Evolutionary conservation across 768 basidiomycete genomes (phyloP), one percentile per base, ranked within the genome.

Genomic region (Boletus pseudopeckii): DNA sequence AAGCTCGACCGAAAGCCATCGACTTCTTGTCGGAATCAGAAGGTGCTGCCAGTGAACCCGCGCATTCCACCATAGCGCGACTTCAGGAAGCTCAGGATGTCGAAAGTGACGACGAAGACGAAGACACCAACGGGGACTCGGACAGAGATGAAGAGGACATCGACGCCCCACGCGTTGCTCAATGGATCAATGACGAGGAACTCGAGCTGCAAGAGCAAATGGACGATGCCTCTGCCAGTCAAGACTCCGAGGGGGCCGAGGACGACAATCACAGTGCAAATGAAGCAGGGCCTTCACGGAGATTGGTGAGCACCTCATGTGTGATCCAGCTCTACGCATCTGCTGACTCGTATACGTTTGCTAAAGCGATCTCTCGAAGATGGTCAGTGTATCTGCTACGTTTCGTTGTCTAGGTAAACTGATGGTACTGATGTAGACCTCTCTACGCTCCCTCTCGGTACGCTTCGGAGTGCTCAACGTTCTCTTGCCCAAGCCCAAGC

Each of bases 391-490:
- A 18, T n/a, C 22, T 30, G 5, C 32, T 22, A 18, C 37, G 34
- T 43, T 28, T 36, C 39, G 4, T n/a, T 14, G 24, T 49, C 33
- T 26, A 30, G 33, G 24, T n/a, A 20, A 41, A 54, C 57, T 64
- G 22, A 65, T 33, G 17, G 6, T 8, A 45, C 45, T 13, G 3
- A 22, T 45, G 7, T 48, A 88, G 86, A 83, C 63, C 70, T 88
- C 40, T 79, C 81, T 20, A 67, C 75, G 33, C 58, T 91, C 26
- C 84, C 89, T 1, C 76, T 90, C 14, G 84, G 85, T 5, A 74
- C 83, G 6, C 72, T 89, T 20, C 77, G 84, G 20, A 82, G 75
- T 59, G 87, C 87, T n/a, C 86, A 84, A 56, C 74, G 73, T 37
- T 71, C 80, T 32, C 73, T 90, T 17, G 71, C 73, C 8, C 74